Percentiles rank a stretch among this genome's conserved stretches.
Evolutionary conservation across 1,284 basidiomycete genomes (phyloP).

Genomic region (Rhodotorula sp.): DNA sequence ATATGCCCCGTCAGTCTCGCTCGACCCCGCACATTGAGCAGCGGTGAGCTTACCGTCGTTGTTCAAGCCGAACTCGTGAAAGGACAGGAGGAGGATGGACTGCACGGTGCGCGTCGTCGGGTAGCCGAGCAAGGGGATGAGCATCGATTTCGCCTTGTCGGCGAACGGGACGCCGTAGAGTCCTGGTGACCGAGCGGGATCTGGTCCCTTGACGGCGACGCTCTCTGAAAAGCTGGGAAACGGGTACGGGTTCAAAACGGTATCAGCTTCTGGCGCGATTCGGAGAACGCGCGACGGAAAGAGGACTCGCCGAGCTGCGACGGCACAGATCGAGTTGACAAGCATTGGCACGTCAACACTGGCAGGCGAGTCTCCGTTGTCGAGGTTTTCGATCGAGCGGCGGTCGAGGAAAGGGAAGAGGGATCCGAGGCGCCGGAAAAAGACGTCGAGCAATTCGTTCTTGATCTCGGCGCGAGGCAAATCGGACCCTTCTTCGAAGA

Average conservation of each 20-base stretch:
- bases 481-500: slow-evolving; percentile 16
- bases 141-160: slow-evolving; percentile 12
- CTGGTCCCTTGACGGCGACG: background rate
- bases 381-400: background rate
- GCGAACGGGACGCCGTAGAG: slow-evolving; percentile 9
- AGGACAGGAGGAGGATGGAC: background rate
- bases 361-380: background rate
- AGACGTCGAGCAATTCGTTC: slow-evolving; percentile 1
- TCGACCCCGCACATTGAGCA: background rate
- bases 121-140: slow-evolving; percentile 7
- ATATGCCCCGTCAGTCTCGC: too few species aligned
- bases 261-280: background rate
- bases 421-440: slow-evolving; percentile 2
- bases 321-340: slow-evolving; percentile 7
- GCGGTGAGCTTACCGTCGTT: background rate
- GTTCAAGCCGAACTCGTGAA: slow-evolving; percentile 8
- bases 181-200: background rate
- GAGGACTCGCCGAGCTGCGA: slow-evolving; percentile 2
- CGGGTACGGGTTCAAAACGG: background rate
- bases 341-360: background rate
- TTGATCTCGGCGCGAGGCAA: background rate
- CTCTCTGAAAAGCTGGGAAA: slow-evolving; percentile 5
- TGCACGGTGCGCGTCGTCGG: slow-evolving; percentile 1
- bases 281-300: background rate
- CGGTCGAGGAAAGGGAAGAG: slow-evolving; percentile 13